Evolutionary conservation across 1,284 basidiomycete species (phyloP), one percentile per base, ranked within the genome.

Genomic region (Porodaedalea pini): DNA sequence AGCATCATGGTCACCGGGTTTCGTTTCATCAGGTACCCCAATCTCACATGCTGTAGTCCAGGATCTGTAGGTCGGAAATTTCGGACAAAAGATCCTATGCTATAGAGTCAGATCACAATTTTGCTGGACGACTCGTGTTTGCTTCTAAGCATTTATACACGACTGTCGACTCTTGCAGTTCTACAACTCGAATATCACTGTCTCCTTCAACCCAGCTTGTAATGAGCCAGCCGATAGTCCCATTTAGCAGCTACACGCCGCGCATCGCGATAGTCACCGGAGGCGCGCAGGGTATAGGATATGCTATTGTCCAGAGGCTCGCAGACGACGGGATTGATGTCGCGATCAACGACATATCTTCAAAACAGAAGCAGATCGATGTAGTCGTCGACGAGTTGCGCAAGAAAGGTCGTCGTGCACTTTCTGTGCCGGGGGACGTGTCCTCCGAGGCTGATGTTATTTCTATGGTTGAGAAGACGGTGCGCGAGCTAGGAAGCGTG

Each of bases 231-330:
- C 32, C 32, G 32, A 6, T 6, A 34, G 13, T 34, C 32, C 13
- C 32, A 13, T 34, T 34, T 34, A 13, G 13, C 13, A 34, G 7
- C 32, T 54, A 43, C 41, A 19, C 51, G 29, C 54, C 54, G 13
- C 43, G 44, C n/a, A 47, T 57, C 15, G 55, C 48, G 8, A 40
- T 57, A 2, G 49, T 57, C 10, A 57, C 55, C 25, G 55, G 55
- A 15, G 47, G 31, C 17, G 31, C 55, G 69, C 21, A 74, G 54
- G 62, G 62, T 4, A 62, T 63, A 21, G 62, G 62, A n/a, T 40
- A 57, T 19, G 55, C 53, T 40, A 55, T 62, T 10, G 58, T 49
- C 25, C 43, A 37, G 5, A 45, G 56, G 10, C 45, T 63, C 3
- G 56, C 61, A 10, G 47, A 55, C 17, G 62, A 63, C 36, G 62